Evolutionary conservation across 108 stramenopile species (phyloP).

Genomic region (Stephanodiscus triporus): DNA sequence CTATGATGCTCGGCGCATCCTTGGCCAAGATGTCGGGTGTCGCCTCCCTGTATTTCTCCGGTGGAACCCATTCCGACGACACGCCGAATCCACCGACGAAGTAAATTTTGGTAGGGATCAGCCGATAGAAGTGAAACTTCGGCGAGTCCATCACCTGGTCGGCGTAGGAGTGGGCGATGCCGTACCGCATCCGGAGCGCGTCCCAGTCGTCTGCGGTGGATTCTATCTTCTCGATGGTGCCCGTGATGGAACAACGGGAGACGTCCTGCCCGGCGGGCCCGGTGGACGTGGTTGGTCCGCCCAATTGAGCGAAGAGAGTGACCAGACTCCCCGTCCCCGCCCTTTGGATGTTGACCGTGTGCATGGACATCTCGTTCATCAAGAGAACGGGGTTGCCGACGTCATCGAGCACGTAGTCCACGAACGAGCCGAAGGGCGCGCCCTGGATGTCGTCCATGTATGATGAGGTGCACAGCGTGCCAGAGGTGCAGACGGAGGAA

Average conservation of each 20-base stretch:
- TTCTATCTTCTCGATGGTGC: slow-evolving; percentile 76
- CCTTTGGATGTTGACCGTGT: slow-evolving; percentile 91
- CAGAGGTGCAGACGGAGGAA: slow-evolving; percentile 80
- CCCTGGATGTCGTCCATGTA: slow-evolving; percentile 81
- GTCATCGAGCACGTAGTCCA: slow-evolving; percentile 97
- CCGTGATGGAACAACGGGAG: slow-evolving; percentile 94
- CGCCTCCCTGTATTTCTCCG: slow-evolving; percentile 83
- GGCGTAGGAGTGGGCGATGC: slow-evolving; percentile 92
- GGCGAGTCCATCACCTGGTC: slow-evolving; percentile 95
- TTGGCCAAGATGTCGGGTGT: slow-evolving; percentile 94
- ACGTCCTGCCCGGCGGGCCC: slow-evolving; percentile 74
- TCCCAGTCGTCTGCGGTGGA: slow-evolving; percentile 80
- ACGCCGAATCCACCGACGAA: slow-evolving; percentile 98
- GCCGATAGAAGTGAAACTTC: slow-evolving; percentile 91
- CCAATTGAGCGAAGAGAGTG: slow-evolving; percentile 82
- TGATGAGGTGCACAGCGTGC: slow-evolving; percentile 86
- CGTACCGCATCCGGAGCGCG: slow-evolving; percentile 88
- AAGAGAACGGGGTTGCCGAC: slow-evolving; percentile 92
- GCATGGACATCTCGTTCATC: slow-evolving; percentile 94
- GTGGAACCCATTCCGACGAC: slow-evolving; percentile 90
- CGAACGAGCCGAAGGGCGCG: slow-evolving; percentile 94
- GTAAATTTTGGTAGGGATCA: slow-evolving; percentile 88
- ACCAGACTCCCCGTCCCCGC: slow-evolving; percentile 54
- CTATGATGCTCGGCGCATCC: slow-evolving; percentile 83
- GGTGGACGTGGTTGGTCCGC: slow-evolving; percentile 29